Evolutionary conservation across 257 asterid genomes (phyloP), one percentile per base, ranked within the genome.

Genomic region (Anisodus acutangulus): DNA sequence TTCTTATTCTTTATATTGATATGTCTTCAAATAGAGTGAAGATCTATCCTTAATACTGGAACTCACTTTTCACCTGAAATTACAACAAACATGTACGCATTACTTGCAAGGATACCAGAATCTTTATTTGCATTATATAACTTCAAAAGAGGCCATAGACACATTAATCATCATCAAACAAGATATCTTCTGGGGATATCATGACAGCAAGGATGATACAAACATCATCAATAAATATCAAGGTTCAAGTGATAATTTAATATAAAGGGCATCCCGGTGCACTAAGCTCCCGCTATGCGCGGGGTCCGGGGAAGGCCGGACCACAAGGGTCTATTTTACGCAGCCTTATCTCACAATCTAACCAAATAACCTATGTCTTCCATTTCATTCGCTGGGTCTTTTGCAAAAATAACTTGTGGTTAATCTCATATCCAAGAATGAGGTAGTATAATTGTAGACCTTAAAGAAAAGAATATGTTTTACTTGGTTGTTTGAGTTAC

Each of bases 161-260:
- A 69, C 11, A 68, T 69, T 39, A 39, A 69, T 15, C 26, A 39
- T 39, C 3, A 13, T 69, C 78, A 7, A 69, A 16, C 22, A 68
- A 37, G 53, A 68, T 68, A 16, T 37, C 53, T 8, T 9, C 0
- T 69, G 19, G 53, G 78, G n/a, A 69, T 69, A 9, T 16, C 51
- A 16, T 39, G 78, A 68, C n/a, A 37, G 49, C 9, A 68, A 69
- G 78, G 78, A 69, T 69, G 78, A 69, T 69, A 69, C 19, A 37
- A 35, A 39, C 78, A 13, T 68, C 26, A 35, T 15, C 53, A 13
- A 39, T 37, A 37, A 66, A 37, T 16, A 16, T 68, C 78, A 69
- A 0, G 31, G 26, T 39, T 39, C 53, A 69, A 39, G 78, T 69
- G 78, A 69, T 63, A 4, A 68, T 15, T 68, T 39, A 8, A 68